Base-by-base conservation (phyloP, 257 asterid genomes). In the Primulina eburnea region DNA sequence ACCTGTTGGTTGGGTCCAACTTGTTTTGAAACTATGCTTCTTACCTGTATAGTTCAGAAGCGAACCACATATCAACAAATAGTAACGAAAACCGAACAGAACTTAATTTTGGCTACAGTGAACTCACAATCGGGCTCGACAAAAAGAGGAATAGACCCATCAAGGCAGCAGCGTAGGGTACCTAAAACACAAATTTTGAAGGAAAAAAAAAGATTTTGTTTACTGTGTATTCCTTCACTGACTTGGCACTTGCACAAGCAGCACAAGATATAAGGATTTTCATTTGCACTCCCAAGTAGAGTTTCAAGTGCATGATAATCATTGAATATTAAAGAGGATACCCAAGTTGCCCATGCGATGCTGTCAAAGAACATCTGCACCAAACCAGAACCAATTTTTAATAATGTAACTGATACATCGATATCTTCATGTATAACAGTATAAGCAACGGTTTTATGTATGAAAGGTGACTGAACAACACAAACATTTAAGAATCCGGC, bases 301-400 rank as follows among this genome's bases (percentile, higher is more conserved):
- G 38, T 65, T 65, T 65, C 20, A 64, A 40, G 21, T 40, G 33
- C 55, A 63, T 9, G 52, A 53, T 14, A 65, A n/a, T 53, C 35
- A 60, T 53, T 33, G 47, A 69, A 47, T 61, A 53, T 55, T 9
- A 40, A 28, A 71, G 53, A 30, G 32, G 69, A 29, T 86, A 90
- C 97, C 97, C 96, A 90, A 21, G 89, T 69, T 7, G 96, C 79
- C 97, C 97, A 90, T 16, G 97, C 96, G 61, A 82, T 80, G 86
- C 97, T 87, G 89, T 87, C 81, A 60, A 90, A 75, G 40, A 90
- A 69, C 87, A 89, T 79, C 97, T 90, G 92, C 90, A 86, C n/a
- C 71, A 64, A 62, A 67, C 53, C 43, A 68, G 64, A 78, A 53
- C 56, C 60, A 65, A 43, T 28, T 65, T 67, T 75, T 64, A 78